A percentile compares a stretch with the other conserved stretches of the same genome.
These are phyloP conservation scores for Calonectria montana DNA, from an alignment of 2,329 filamentous ascomycete species.

Conservation along the genomic window DNA sequence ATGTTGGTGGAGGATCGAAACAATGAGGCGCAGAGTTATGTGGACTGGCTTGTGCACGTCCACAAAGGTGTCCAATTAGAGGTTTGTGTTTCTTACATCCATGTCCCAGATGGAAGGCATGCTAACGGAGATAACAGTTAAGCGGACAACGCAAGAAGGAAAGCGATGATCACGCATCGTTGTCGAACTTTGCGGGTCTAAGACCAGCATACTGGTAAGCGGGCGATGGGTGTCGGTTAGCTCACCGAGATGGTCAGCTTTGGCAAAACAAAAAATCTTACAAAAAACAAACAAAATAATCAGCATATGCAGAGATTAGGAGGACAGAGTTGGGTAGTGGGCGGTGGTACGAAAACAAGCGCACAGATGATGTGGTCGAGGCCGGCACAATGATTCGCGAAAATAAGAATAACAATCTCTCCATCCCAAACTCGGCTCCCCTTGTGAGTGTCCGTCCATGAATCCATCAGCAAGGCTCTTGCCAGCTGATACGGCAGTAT, in stretches of 20 bases:
- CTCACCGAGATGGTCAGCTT: neutral
- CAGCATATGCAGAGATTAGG: constrained; percentile 12
- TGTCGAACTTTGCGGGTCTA: constrained; percentile 69
- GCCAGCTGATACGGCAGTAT: neutral
- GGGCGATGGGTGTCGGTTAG: neutral
- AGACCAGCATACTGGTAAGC: constrained; percentile 70
- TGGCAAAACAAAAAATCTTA: neutral
- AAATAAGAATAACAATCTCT: constrained; percentile 13
- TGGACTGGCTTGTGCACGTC: constrained; percentile 97
- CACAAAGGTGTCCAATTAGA: constrained; percentile 95
- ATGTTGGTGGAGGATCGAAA: constrained; percentile 94
- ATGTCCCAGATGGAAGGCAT: neutral
- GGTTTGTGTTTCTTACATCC: constrained; percentile 57
- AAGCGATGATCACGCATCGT: constrained; percentile 61
- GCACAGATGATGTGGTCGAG: constrained; percentile 27
- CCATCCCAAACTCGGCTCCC: constrained; percentile 1
- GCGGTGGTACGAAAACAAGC: constrained; percentile 32
- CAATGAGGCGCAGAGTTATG: constrained; percentile 97
- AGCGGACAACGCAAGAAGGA: constrained; percentile 79
- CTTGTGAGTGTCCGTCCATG: constrained; percentile 5
- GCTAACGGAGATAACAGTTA: constrained; percentile 56
- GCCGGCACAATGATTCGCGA: constrained; percentile 20
- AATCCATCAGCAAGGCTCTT: neutral
- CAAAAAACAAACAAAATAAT: constrained; percentile 26
- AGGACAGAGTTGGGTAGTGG: constrained; percentile 36